phyloP scores from a whole-genome alignment of 768 basidiomycete genomes.

The Polyporus arcularius region DNA sequence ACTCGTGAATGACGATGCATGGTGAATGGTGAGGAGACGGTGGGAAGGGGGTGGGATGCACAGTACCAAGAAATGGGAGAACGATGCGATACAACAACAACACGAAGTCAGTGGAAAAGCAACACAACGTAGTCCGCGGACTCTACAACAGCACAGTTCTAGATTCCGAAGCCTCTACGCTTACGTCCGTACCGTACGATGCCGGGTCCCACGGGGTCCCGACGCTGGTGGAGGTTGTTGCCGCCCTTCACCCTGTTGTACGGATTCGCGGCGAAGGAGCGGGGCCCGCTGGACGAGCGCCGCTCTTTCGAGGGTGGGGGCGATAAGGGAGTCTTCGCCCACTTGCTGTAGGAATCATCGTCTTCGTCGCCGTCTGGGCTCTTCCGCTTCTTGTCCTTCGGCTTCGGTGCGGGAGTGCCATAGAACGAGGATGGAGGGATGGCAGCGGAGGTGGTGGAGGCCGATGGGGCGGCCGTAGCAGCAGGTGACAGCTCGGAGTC shows the following conservation, averaged over 20 bases:
- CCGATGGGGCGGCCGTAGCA: conserved; percentile 18
- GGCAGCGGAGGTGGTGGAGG: conserved; percentile 27
- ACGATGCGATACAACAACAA: neutral
- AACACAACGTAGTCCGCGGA: neutral
- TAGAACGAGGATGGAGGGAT: conserved; percentile 44
- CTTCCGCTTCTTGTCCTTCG: conserved; percentile 41
- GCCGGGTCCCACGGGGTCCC: conserved; percentile 20
- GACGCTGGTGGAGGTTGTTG: conserved; percentile 35
- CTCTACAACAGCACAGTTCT: conserved; percentile 19
- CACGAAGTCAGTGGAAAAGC: conserved; percentile 1
- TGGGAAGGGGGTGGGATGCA: neutral
- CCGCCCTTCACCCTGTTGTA: conserved; percentile 36
- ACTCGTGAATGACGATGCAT: neutral
- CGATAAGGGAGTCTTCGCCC: conserved; percentile 22
- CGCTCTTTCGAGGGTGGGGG: conserved; percentile 10
- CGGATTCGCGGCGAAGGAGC: conserved; percentile 29
- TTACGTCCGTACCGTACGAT: conserved; percentile 32
- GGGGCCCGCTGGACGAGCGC: conserved; percentile 12
- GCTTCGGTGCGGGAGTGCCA: conserved; percentile 20
- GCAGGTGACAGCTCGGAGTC: conserved; percentile 34
- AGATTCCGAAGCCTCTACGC: conserved; percentile 36
- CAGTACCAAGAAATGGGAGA: neutral
- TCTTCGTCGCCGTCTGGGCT: conserved; percentile 36
- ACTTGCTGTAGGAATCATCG: conserved; percentile 21
- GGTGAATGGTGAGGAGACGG: neutral